Conservation (phyloP, 2,329 filamentous ascomycete genomes). For the Apiospora phragmitis region DNA sequence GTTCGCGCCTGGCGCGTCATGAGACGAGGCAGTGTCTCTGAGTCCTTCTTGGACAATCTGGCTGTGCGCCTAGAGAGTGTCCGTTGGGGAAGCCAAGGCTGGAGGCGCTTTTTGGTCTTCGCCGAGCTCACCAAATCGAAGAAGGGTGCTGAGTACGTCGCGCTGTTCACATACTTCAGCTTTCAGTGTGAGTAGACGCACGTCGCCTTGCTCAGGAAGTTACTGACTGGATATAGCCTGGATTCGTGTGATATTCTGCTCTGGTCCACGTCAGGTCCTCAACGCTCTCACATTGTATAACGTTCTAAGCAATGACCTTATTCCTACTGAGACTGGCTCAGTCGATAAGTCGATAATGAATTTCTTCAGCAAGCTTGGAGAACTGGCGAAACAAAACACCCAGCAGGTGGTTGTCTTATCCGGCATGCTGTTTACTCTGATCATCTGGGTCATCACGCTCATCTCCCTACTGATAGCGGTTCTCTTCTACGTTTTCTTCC, state of each 20-base stretch:
- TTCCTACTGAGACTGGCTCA: conserved; percentile 51
- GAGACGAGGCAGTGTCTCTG: conserved; percentile 79
- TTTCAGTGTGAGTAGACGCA: conserved; percentile 57
- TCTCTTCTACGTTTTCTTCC: conserved; percentile 81
- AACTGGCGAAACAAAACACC: conserved; percentile 71
- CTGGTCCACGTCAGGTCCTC: conserved; percentile 87
- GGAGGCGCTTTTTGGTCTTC: conserved; percentile 89
- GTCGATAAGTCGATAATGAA: conserved; percentile 66
- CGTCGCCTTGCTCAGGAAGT: not conserved
- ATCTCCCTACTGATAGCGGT: conserved; percentile 73
- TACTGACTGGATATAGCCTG: conserved; percentile 58
- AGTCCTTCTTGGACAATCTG: conserved; percentile 86
- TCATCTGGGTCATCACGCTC: conserved; percentile 85
- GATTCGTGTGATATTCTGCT: conserved; percentile 85
- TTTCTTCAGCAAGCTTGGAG: conserved; percentile 81
- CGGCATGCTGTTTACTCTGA: conserved; percentile 87
- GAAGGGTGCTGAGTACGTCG: conserved; percentile 87
- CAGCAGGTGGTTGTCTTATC: conserved; percentile 81
- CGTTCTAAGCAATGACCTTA: conserved; percentile 74
- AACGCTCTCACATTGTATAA: conserved; percentile 88
- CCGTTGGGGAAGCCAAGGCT: conserved; percentile 74
- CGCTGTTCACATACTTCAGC: conserved; percentile 86
- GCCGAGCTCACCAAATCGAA: conserved; percentile 87
- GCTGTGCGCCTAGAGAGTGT: conserved; percentile 84
- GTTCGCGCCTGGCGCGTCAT: conserved; percentile 80